Evolutionary conservation across 2,329 filamentous ascomycete genomes (phyloP).

Genomic region (Colletotrichum gigasporum): DNA sequence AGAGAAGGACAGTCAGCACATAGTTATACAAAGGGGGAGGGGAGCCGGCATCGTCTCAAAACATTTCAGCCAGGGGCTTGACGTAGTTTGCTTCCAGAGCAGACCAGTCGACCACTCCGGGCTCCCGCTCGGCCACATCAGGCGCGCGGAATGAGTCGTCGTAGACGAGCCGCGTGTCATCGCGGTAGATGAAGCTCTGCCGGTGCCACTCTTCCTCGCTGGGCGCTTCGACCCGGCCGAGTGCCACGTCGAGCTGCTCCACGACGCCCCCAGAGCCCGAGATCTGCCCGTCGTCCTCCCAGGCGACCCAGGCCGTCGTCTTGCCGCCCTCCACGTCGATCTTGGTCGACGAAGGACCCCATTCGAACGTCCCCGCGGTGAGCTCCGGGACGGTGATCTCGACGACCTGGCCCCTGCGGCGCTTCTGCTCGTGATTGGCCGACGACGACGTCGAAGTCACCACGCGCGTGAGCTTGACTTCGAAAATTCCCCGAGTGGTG

Average conservation of each 20-base stretch:
- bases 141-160: conserved; percentile 23
- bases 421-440: conserved; percentile 2
- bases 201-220: conserved; percentile 31
- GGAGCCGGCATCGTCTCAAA: not conserved
- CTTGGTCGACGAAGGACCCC: conserved; percentile 21
- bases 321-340: conserved; percentile 28
- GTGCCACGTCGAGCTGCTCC: conserved; percentile 29
- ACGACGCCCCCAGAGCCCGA: conserved; percentile 2
- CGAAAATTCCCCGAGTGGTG: conserved; percentile 42
- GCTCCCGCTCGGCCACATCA: conserved; percentile 16
- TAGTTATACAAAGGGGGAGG: not conserved
- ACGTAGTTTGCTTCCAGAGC: conserved; percentile 33
- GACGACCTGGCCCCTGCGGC: conserved; percentile 21
- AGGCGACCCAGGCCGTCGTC: conserved; percentile 23
- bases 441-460: conserved; percentile 19
- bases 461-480: conserved; percentile 40
- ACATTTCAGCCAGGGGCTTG: conserved; percentile 7
- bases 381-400: conserved; percentile 30
- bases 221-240: conserved; percentile 18
- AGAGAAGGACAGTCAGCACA: not conserved
- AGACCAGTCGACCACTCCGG: conserved; percentile 31
- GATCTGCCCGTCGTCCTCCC: conserved; percentile 15
- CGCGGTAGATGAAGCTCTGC: conserved; percentile 29
- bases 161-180: conserved; percentile 24
- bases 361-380: conserved; percentile 33